Base-by-base conservation (phyloP, 2,329 filamentous ascomycete species). In the Torrubiellomyces zombiae region DNA sequence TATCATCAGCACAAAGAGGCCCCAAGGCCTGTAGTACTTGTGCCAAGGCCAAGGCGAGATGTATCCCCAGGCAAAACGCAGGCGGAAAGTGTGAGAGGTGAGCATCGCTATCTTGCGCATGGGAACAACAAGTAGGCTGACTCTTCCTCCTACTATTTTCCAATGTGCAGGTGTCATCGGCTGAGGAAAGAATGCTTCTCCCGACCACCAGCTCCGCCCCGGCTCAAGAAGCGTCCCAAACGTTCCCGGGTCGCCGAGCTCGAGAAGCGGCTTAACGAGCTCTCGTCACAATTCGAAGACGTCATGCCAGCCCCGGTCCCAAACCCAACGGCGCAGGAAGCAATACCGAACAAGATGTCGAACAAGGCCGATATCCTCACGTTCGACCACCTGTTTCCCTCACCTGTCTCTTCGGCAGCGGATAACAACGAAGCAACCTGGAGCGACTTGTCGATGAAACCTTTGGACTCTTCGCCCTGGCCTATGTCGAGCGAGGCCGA, bases 41-140 rank as follows among this genome's bases (percentile, higher is more conserved):
- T 36, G 60, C 60, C 30, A 60, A 55, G 34, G 60, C 60, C n/a
- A 64, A 64, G 37, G 53, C 58, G 16, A 48, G 59, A 35, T 64
- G 60, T 21, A 53, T 60, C 14, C 46, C 55, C 0, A 53, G 58
- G 3, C 50, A 53, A 7, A 39, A 42, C 9, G 47, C 41, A 5
- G 43, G 38, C 17, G 43, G 47, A 27, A 56, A 57, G 27, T 64
- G 60, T 33, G 59, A 64, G 32, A 53, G 60, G 58, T 63, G 35
- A 38, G 49, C 28, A 9, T 7, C 14, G 11, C n/a, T n/a, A n/a
- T n/a, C n/a, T n/a, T n/a, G n/a, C n/a, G n/a, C n/a, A n/a, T n/a
- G n/a, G n/a, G n/a, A n/a, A n/a, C n/a, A n/a, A n/a, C n/a, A n/a
- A n/a, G n/a, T n/a, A n/a, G n/a, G n/a, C n/a, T n/a, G n/a, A n/a